A percentile compares a stretch with the other conserved stretches of the same genome.
phyloP scores from a whole-genome alignment of 192 early-diverging fungal species.

The Mortierella hygrophila region DNA sequence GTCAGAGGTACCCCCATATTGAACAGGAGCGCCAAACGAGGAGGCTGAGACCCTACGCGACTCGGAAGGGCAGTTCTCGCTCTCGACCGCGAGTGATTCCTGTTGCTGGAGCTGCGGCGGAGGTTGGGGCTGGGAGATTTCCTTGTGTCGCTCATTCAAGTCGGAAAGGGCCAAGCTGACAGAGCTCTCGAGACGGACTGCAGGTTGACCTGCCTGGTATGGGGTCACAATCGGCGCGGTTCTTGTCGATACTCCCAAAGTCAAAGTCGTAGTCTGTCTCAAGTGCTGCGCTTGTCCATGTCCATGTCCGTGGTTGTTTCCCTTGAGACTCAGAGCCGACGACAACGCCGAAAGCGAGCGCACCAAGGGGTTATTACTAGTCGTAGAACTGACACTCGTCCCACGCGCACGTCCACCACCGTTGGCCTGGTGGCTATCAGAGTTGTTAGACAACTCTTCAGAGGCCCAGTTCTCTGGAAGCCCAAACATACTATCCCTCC shows the following conservation, averaged over 20 bases:
- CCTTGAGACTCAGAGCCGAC: constrained; percentile 11
- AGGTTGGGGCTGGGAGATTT: neutral
- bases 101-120: neutral
- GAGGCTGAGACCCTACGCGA: neutral
- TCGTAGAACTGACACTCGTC: neutral
- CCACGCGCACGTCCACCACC: constrained; percentile 7
- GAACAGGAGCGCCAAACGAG: constrained; percentile 21
- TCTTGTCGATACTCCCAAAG: neutral
- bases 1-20: constrained; percentile 15
- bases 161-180: constrained; percentile 11
- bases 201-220: constrained; percentile 34
- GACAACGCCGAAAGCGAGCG: constrained; percentile 37
- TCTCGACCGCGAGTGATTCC: neutral
- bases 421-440: neutral
- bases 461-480: constrained; percentile 18
- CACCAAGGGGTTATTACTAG: neutral
- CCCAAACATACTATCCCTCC: constrained; percentile 31
- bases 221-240: constrained; percentile 33
- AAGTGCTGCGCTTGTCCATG: neutral
- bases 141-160: neutral
- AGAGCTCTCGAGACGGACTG: constrained; percentile 29
- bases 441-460: neutral
- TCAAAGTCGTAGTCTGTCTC: neutral
- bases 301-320: neutral
- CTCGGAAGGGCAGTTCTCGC: neutral